Conservation (phyloP, 1,139 yeast genomes). For the Geotrichum aggregatum region DNA sequence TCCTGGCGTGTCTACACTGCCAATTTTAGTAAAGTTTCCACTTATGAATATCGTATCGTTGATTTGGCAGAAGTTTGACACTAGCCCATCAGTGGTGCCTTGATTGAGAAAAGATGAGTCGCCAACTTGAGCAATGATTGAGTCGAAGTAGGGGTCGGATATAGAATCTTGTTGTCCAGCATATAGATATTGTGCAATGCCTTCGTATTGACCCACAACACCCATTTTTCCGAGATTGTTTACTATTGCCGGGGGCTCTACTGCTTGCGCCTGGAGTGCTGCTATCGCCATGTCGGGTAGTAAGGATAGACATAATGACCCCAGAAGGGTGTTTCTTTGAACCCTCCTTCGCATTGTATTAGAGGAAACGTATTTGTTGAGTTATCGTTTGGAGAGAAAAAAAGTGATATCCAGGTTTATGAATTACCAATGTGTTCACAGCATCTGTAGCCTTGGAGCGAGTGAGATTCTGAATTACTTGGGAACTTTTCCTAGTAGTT, state of each 20-base stretch:
- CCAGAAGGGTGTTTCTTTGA: conserved; percentile 1
- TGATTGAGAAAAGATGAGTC: conserved; percentile 25
- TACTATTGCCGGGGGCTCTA: conserved; percentile 31
- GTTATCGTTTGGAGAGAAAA: neutral
- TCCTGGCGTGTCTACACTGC: conserved; percentile 41
- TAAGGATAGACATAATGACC: conserved; percentile 13
- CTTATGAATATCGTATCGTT: conserved; percentile 47
- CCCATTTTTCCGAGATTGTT: conserved; percentile 46
- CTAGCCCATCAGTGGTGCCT: conserved; percentile 33
- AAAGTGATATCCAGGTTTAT: neutral
- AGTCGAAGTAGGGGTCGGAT: conserved; percentile 26
- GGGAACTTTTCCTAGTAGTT: neutral
- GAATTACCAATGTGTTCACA: neutral
- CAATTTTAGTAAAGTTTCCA: conserved; percentile 42
- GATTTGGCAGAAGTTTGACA: conserved; percentile 36
- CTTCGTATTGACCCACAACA: conserved; percentile 61
- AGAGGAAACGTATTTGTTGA: neutral
- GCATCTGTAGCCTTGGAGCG: neutral
- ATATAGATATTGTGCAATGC: conserved; percentile 55
- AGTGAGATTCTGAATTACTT: neutral
- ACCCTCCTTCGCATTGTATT: conserved; percentile 14
- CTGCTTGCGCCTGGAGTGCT: conserved; percentile 21
- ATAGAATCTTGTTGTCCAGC: conserved; percentile 44
- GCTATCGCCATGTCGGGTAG: conserved; percentile 1
- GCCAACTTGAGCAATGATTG: conserved; percentile 29